These are phyloP conservation scores for Pyrenochaeta sp. DNA, from an alignment of 2,329 filamentous ascomycete genomes.

Conservation along the genomic window DNA sequence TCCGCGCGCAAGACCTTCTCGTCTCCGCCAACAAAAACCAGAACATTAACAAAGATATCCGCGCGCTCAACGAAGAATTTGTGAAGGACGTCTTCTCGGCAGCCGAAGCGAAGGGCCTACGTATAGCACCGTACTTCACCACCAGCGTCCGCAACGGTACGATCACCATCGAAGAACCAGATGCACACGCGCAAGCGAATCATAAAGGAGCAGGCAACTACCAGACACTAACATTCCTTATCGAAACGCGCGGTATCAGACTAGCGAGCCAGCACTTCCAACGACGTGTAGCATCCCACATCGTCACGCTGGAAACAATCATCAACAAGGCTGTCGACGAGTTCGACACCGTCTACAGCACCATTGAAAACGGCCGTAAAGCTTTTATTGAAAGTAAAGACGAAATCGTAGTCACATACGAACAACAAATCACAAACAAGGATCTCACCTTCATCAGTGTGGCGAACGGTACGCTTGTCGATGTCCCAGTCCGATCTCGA, in stretches of 20 bases:
- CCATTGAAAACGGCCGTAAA: conserved; percentile 26
- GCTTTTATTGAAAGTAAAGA: conserved; percentile 23
- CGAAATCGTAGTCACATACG: conserved; percentile 30
- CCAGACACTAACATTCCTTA: conserved; percentile 36
- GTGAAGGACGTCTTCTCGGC: conserved; percentile 27
- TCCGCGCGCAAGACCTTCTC: conserved; percentile 36
- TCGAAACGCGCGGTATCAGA: conserved; percentile 36
- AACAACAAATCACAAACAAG: conserved; percentile 19
- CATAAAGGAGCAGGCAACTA: conserved; percentile 39
- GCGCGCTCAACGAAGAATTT: conserved; percentile 38
- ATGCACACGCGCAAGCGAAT: conserved; percentile 34
- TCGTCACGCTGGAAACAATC: conserved; percentile 34
- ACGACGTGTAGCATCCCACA: conserved; percentile 30
- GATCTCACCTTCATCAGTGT: conserved; percentile 19
- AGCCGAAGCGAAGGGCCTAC: conserved; percentile 23
- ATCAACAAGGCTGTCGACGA: conserved; percentile 34
- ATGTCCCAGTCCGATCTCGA: conserved; percentile 12
- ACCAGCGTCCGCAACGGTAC: conserved; percentile 23
- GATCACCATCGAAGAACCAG: conserved; percentile 35
- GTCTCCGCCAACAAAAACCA: conserved; percentile 41
- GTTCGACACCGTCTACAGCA: conserved; percentile 23
- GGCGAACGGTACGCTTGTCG: conserved; percentile 16
- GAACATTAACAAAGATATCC: conserved; percentile 37
- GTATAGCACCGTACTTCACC: conserved; percentile 38
- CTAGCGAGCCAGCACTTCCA: conserved; percentile 39